These are phyloP conservation scores for Capsicum baccatum DNA, from an alignment of 257 asterid species.

Conservation along the genomic window DNA sequence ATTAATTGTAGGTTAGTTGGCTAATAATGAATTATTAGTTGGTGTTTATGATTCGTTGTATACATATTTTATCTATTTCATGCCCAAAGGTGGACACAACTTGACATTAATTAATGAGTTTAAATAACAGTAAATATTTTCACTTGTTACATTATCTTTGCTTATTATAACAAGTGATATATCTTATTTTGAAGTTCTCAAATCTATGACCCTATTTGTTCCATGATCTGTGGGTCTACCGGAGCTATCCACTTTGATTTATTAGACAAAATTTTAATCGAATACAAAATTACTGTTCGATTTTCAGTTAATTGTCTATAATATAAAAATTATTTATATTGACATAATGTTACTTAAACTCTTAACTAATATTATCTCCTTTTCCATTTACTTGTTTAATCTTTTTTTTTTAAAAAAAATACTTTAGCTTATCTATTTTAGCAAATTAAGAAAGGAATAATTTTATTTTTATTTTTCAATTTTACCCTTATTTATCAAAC, in stretches of 20 bases:
- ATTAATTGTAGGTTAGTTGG: background rate
- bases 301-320: background rate
- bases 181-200: background rate
- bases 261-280: too few relatives aligned
- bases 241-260: too few relatives aligned
- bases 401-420: background rate
- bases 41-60: background rate
- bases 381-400: background rate
- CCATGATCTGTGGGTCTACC: too few relatives aligned
- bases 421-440: background rate
- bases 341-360: background rate
- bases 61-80: background rate
- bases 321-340: background rate
- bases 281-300: too few relatives aligned
- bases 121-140: background rate
- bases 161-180: background rate
- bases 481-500: background rate
- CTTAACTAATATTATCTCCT: background rate
- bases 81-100: conserved; percentile 6
- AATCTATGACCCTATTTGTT: too few relatives aligned
- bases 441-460: background rate
- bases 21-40: background rate
- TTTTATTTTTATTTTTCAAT: background rate
- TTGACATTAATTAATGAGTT: background rate
- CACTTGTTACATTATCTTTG: background rate